These are phyloP conservation scores for Sarcodon sp. DNA, from an alignment of 768 basidiomycete species.

Conservation along the genomic window DNA sequence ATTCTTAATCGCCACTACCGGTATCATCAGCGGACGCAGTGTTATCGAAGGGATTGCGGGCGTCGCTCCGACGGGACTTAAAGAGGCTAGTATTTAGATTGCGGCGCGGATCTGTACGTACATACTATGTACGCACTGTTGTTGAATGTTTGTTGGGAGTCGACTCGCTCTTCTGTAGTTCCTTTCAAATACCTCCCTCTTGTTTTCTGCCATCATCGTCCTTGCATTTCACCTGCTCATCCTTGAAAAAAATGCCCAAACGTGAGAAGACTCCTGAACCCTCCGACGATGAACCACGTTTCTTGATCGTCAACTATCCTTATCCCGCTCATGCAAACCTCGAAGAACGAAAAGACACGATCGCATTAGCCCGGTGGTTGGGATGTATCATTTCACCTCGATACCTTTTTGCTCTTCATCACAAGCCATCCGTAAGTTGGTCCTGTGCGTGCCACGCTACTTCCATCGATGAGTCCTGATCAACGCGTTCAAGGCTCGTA, in stretches of 20 bases:
- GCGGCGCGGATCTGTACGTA: too few species aligned
- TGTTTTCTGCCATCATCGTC: background rate
- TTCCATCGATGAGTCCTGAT: background rate
- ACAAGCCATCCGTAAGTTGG: constrained; percentile 29
- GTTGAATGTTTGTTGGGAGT: too few species aligned
- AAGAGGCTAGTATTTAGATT: constrained; percentile 30
- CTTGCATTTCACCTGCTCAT: background rate
- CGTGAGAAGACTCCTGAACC: constrained; percentile 28
- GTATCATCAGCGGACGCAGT: constrained; percentile 71
- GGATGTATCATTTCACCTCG: constrained; percentile 24
- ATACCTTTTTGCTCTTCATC: constrained; percentile 24
- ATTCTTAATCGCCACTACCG: constrained; percentile 86
- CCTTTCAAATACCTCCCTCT: too few species aligned
- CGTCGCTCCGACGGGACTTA: constrained; percentile 22
- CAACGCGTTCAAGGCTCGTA: constrained; percentile 21
- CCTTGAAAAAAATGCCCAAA: constrained; percentile 22
- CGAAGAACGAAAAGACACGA: constrained; percentile 22
- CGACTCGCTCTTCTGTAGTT: too few species aligned
- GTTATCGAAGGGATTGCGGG: constrained; percentile 60
- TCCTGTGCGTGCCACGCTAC: background rate
- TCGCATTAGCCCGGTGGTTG: constrained; percentile 28
- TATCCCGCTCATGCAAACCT: constrained; percentile 30
- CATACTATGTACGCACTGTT: too few species aligned
- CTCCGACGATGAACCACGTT: constrained; percentile 28
- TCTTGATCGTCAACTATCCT: constrained; percentile 30